Evolutionary conservation across 116 monocot species (phyloP).

Genomic region (Iris pallida): DNA sequence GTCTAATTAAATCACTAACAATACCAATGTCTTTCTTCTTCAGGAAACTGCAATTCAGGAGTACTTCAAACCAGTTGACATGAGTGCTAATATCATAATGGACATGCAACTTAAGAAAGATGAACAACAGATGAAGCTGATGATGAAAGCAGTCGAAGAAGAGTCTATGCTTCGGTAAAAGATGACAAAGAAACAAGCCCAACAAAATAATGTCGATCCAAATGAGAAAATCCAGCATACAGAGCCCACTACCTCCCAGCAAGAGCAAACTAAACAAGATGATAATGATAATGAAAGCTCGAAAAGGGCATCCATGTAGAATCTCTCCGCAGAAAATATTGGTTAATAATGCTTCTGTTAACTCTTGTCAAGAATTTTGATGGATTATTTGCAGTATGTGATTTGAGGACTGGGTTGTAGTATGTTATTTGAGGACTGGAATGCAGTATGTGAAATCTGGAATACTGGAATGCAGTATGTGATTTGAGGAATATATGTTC

Average conservation of each 20-base stretch:
- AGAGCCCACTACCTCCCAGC: neutral
- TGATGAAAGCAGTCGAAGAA: conserved; percentile 47
- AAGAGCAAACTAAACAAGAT: conserved; percentile 11
- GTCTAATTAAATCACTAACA: too few species aligned
- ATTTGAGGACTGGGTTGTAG: too few species aligned
- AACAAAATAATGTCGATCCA: neutral
- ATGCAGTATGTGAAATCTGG: too few species aligned
- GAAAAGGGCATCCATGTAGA: too few species aligned
- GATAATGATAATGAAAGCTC: too few species aligned
- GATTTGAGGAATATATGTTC: too few species aligned
- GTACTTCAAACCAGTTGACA: conserved; percentile 83
- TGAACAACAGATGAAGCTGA: conserved; percentile 57
- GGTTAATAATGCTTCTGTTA: conserved; percentile 3
- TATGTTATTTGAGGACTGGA: too few species aligned
- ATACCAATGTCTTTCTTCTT: neutral
- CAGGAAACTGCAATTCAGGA: conserved; percentile 76
- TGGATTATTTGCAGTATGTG: too few species aligned
- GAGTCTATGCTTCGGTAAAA: conserved; percentile 30
- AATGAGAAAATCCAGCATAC: neutral
- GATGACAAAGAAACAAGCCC: conserved; percentile 10
- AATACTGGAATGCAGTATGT: too few species aligned
- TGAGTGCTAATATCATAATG: conserved; percentile 54
- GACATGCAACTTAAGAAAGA: too few species aligned
- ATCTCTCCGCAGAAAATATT: neutral
- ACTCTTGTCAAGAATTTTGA: conserved; percentile 7